phyloP scores from a whole-genome alignment of 164 flowering plant genomes.

The Nymphaea thermarum region DNA sequence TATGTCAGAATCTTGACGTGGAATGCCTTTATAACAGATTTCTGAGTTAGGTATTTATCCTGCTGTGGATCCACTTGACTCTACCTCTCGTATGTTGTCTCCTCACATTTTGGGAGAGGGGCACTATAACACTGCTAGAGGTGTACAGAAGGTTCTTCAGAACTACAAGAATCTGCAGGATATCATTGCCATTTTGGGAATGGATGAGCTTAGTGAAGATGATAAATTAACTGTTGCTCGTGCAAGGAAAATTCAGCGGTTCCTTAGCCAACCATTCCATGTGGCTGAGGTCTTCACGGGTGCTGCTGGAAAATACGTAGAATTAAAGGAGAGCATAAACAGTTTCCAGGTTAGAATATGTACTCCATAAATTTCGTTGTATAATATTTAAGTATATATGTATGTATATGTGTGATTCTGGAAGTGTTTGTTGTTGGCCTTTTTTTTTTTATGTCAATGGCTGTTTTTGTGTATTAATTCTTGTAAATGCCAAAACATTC shows the following conservation, averaged over 20 bases:
- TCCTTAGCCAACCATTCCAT: slow-evolving; percentile 97
- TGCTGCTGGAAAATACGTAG: slow-evolving; percentile 94
- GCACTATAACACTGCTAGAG: slow-evolving; percentile 94
- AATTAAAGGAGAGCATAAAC: slow-evolving; percentile 80
- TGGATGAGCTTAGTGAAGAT: slow-evolving; percentile 99
- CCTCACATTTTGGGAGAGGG: slow-evolving; percentile 89
- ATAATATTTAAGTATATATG: no score
- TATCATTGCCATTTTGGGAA: slow-evolving; percentile 97
- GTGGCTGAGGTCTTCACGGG: slow-evolving; percentile 99
- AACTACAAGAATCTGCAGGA: slow-evolving; percentile 94
- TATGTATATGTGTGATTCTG: no score
- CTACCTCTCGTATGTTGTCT: slow-evolving; percentile 83
- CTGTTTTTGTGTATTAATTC: no score
- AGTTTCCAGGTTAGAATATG: slow-evolving; percentile 73
- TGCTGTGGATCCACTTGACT: slow-evolving; percentile 11
- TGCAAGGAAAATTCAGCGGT: slow-evolving; percentile 87
- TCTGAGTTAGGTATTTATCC: slow-evolving; percentile 62
- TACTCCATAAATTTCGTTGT: no score
- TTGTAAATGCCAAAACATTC: no score
- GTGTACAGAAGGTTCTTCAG: slow-evolving; percentile 88
- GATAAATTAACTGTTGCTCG: slow-evolving; percentile 95
- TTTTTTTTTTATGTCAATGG: no score
- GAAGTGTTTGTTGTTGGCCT: no score
- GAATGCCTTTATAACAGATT: slow-evolving; percentile 31
- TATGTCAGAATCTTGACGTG: no score